Evolutionary conservation across 2,329 filamentous ascomycete genomes (phyloP).

Genomic region (Epichloe aotearoae): DNA sequence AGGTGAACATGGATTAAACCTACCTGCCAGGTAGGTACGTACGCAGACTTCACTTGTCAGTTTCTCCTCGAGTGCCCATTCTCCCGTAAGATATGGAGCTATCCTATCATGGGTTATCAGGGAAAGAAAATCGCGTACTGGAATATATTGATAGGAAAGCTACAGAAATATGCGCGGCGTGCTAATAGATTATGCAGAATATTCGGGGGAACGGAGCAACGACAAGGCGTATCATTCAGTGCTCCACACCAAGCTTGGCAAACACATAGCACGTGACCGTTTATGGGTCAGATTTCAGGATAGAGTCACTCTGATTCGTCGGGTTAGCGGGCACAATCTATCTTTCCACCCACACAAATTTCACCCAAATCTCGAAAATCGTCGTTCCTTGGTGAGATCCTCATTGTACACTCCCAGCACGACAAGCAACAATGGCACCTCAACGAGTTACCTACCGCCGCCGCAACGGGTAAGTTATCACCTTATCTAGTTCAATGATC

Average conservation of each 20-base stretch:
- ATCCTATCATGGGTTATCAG: no score
- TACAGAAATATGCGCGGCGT: no score
- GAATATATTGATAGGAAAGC: no score
- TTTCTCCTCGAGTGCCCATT: no score
- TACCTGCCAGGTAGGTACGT: no score
- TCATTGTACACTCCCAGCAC: slow-evolving; percentile 23
- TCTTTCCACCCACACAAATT: slow-evolving; percentile 29
- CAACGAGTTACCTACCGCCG: slow-evolving; percentile 57
- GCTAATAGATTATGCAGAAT: no score
- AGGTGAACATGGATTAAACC: no score
- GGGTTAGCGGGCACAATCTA: slow-evolving; percentile 24
- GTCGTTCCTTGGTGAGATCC: slow-evolving; percentile 22
- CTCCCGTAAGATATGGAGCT: no score
- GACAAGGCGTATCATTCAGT: no score
- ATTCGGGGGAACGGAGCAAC: no score
- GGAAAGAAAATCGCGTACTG: no score
- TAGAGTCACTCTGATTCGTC: slow-evolving; percentile 21
- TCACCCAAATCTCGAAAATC: slow-evolving; percentile 30
- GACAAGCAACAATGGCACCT: slow-evolving; percentile 43
- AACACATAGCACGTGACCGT: background rate
- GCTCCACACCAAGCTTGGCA: background rate
- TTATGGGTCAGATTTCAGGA: background rate
- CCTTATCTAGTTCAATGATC: background rate
- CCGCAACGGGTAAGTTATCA: slow-evolving; percentile 59
- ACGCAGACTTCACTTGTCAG: no score